Base-by-base conservation (phyloP, 1,284 basidiomycete genomes). In the Schizophyllum commune region DNA sequence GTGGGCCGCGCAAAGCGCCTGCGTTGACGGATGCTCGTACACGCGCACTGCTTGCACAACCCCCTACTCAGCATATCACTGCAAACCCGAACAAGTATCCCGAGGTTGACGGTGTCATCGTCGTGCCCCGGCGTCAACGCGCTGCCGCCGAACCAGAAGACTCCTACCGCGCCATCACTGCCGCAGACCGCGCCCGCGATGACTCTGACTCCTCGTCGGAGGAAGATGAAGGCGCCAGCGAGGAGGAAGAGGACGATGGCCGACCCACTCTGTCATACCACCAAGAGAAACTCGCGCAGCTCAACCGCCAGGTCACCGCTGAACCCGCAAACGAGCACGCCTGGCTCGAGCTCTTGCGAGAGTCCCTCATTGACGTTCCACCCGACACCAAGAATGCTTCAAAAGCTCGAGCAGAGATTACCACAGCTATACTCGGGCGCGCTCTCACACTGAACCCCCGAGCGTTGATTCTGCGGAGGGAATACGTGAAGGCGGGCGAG, bases 311-410 rank as follows among this genome's bases (percentile, higher is more conserved):
- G 27, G 71, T 92, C 2, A 66, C 72, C 15, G 67, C 67, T 6
- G 72, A 86, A 61, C 86, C 88, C 7, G 72, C 76, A 2, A 81
- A 82, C 11, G 71, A 83, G 13, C 65, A 75, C 9, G 76, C 75
- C 7, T 94, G 92, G 91, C 72, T 91, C n/a, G 75, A 78, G 3
- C 75, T 93, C 20, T 72, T 92, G 21, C 78, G 80, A 1, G 80
- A 85, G 61, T 83, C 83, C 1, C 72, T 89, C 33, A 82, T 82
- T 0, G 78, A 80, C 8, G 75, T 88, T 51, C 83, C 89, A 4
- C 61, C 78, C 32, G 72, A 75, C 0, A 85, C 86, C 1, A 90
- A 87, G 72, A 88, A 89, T 67, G 81, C 86, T 5, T 73, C 75
- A 9, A 83, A 80, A 71, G 79, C 82, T 34, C 83, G 87, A 32